A percentile compares a stretch with the other conserved stretches of the same genome.
These are phyloP conservation scores for Fusarium illudens DNA, from an alignment of 2,329 filamentous ascomycete genomes.

Conservation along the genomic window DNA sequence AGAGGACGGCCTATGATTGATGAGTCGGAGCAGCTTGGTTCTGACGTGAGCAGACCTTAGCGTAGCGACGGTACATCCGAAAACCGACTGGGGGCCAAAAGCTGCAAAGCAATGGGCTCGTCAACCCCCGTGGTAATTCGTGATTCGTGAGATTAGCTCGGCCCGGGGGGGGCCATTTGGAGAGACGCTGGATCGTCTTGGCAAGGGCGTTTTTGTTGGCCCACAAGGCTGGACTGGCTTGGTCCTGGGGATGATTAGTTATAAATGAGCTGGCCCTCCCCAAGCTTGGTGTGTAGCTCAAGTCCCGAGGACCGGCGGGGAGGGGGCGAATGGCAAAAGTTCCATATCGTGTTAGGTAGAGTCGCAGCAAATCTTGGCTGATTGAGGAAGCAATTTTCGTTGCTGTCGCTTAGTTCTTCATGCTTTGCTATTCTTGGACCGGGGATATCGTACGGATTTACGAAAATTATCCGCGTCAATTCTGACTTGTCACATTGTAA, in stretches of 20 bases:
- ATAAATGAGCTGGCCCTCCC: constrained; percentile 12
- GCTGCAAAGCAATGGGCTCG: not conserved
- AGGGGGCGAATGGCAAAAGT: constrained; percentile 15
- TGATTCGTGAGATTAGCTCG: not conserved
- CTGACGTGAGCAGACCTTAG: constrained; percentile 18
- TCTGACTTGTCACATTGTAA: not conserved
- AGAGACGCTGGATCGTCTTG: constrained; percentile 5
- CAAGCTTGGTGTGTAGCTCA: not conserved
- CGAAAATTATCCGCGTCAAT: not conserved
- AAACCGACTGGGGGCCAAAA: not conserved
- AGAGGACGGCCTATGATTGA: not conserved
- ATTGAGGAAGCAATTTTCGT: constrained; percentile 18
- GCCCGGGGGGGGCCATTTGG: not conserved
- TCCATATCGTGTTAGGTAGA: not conserved
- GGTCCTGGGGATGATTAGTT: constrained; percentile 19
- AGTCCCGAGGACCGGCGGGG: not conserved
- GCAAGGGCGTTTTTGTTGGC: not conserved
- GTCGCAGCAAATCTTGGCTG: constrained; percentile 2
- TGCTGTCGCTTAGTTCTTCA: not conserved
- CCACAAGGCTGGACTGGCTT: constrained; percentile 29
- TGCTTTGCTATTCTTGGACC: not conserved
- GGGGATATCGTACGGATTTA: not conserved
- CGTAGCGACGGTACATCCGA: not conserved
- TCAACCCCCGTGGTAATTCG: not conserved
- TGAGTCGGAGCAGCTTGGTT: not conserved